Evolutionary conservation across 306 rosid genomes (phyloP).

Genomic region (Acacia acuminata): DNA sequence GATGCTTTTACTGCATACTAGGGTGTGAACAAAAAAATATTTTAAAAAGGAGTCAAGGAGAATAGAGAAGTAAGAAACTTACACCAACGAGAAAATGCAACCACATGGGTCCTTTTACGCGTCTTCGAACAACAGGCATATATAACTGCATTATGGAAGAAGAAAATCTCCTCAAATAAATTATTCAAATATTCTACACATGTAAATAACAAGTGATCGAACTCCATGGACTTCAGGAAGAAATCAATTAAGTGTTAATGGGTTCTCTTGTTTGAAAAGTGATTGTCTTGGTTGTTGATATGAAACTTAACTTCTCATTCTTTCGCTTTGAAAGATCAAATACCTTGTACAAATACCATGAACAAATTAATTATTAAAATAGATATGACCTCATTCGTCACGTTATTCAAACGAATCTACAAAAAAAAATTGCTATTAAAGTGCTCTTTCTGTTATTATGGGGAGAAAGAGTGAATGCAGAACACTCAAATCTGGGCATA

Average conservation of each 20-base stretch:
- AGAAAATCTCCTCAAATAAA: slow-evolving; percentile 11
- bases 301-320: slow-evolving; percentile 17
- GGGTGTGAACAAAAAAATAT: background rate
- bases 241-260: background rate
- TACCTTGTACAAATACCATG: background rate
- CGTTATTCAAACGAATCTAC: background rate
- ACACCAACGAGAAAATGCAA: slow-evolving; percentile 88
- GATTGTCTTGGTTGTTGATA: background rate
- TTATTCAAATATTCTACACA: background rate
- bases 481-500: background rate
- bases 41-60: background rate
- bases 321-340: slow-evolving; percentile 19
- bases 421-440: background rate
- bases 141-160: slow-evolving; percentile 60
- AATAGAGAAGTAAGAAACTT: slow-evolving; percentile 41
- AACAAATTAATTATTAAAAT: slow-evolving; percentile 10
- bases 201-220: background rate
- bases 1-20: background rate
- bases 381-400: slow-evolving; percentile 1
- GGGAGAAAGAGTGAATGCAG: background rate
- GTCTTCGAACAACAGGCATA: slow-evolving; percentile 74
- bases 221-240: background rate
- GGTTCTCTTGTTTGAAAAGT: background rate
- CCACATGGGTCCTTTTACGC: slow-evolving; percentile 92
- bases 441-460: background rate